Percentiles rank a stretch among this genome's conserved stretches.
Conservation (phyloP, 306 rosid genomes). For the Rosa chinensis region DNA sequence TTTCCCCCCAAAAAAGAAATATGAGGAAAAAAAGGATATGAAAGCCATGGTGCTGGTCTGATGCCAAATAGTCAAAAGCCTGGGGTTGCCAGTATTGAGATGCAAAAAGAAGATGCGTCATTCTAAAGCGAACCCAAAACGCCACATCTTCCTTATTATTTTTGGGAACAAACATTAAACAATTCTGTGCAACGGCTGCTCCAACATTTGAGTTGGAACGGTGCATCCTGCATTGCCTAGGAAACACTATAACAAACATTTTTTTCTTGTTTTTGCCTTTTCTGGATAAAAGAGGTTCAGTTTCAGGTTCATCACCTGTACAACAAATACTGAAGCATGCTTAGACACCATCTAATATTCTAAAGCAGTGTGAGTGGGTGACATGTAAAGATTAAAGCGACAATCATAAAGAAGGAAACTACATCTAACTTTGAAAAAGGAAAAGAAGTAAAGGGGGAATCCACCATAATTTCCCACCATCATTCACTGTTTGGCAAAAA, state of each 20-base stretch:
- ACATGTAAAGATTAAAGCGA: slow-evolving; percentile 13
- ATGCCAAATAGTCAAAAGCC: background rate
- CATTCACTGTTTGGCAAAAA: background rate
- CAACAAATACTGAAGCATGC: background rate
- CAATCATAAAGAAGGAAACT: background rate
- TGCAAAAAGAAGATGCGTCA: background rate
- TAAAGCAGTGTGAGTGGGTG: slow-evolving; percentile 7
- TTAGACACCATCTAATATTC: background rate
- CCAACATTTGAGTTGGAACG: background rate
- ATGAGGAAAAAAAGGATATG: background rate
- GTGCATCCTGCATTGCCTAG: background rate
- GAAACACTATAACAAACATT: background rate
- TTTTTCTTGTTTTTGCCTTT: background rate
- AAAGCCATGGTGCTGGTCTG: background rate
- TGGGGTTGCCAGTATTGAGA: background rate
- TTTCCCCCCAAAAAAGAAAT: background rate
- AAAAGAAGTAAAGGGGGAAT: background rate
- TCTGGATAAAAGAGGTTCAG: background rate
- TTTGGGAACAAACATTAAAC: background rate
- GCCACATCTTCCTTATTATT: background rate
- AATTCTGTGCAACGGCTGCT: background rate
- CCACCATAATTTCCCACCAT: slow-evolving; percentile 12
- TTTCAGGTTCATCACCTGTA: background rate
- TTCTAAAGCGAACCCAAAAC: background rate
- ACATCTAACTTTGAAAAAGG: background rate